Base-by-base conservation (phyloP, 768 basidiomycete species). In the Boletellus ananas region DNA sequence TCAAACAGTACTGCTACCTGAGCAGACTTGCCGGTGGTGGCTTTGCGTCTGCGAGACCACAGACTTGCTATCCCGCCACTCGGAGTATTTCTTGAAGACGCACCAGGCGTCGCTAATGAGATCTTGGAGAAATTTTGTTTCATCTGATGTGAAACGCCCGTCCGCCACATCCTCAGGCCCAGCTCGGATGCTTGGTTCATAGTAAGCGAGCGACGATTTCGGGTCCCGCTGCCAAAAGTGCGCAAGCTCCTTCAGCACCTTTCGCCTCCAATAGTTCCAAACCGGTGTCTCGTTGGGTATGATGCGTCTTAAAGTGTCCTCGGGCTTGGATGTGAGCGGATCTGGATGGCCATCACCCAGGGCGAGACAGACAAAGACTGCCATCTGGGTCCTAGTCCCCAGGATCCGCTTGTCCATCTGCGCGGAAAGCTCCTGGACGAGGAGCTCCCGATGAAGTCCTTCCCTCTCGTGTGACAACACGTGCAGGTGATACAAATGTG, bases 401-500 rank as follows among this genome's bases (percentile, higher is more conserved):
- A 58, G 31, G 6, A 6, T 36, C 34, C 47, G 37, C 21, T 61
- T 66, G 34, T 56, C 54, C 50, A 44, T 45, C 16, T 3, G 29
- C 16, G 17, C 29, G 10, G 45, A 37, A 20, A 64, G 59, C 18
- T 41, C 18, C 13, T 20, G 27, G 27, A 37, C 31, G 36, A 66
- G 66, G 12, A 64, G 53, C 5, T 50, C 46, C 23, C 43, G 29
- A 12, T 68, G 65, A 8, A 53, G 25, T 6, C 20, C 23, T n/a
- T 59, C 49, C 37, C 47, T 56, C n/a, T 75, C 69, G 59, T 72
- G 52, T 1, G 65, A 62, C 5, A 49, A 57, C 43, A 72, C 56
- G 20, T 50, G 66, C 1, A 66, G 37, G 31, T 71, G 70, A 47
- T 72, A 71, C 6, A 20, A 23, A 39, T 70, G 69, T 2, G 70